Evolutionary conservation across 1,284 basidiomycete species (phyloP).

Genomic region (Termitomyces sp.): DNA sequence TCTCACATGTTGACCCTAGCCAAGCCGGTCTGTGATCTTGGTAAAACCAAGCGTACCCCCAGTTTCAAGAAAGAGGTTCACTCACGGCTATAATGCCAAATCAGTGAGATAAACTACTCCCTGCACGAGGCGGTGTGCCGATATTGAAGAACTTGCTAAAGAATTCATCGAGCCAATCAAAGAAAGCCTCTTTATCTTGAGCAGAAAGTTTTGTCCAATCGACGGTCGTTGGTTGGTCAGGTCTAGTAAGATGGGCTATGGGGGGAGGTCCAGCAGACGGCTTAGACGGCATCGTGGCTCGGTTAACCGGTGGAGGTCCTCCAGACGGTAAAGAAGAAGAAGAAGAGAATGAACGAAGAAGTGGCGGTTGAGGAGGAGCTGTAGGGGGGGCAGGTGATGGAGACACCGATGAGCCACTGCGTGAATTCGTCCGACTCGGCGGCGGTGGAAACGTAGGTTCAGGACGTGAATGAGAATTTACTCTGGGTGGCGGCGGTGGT

Average conservation of each 20-base stretch:
- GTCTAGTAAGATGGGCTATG: slow-evolving; percentile 21
- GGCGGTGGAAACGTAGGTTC: slow-evolving; percentile 16
- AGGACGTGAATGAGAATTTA: slow-evolving; percentile 19
- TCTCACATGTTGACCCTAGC: neutral
- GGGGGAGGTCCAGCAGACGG: slow-evolving; percentile 20
- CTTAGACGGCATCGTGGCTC: slow-evolving; percentile 17
- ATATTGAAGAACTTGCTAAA: slow-evolving; percentile 45
- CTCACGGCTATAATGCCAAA: neutral
- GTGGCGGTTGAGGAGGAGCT: slow-evolving; percentile 15
- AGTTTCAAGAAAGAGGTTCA: neutral
- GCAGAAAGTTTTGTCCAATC: slow-evolving; percentile 65
- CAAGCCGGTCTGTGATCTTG: neutral
- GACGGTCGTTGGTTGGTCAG: slow-evolving; percentile 29
- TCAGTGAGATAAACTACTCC: neutral
- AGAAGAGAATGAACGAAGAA: slow-evolving; percentile 11
- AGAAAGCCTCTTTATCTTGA: slow-evolving; percentile 68
- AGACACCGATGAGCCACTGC: slow-evolving; percentile 14
- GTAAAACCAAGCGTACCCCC: neutral
- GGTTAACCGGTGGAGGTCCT: slow-evolving; percentile 21
- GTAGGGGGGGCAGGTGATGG: slow-evolving; percentile 13
- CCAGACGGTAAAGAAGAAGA: slow-evolving; percentile 11
- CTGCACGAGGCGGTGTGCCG: slow-evolving; percentile 8
- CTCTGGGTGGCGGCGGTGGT: slow-evolving; percentile 37
- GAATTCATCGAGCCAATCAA: slow-evolving; percentile 74
- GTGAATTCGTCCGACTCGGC: slow-evolving; percentile 15